Evolutionary conservation across 169 alveolate species (phyloP), one percentile per base, ranked within the genome.

Genomic region (Eimeria necatrix): DNA sequence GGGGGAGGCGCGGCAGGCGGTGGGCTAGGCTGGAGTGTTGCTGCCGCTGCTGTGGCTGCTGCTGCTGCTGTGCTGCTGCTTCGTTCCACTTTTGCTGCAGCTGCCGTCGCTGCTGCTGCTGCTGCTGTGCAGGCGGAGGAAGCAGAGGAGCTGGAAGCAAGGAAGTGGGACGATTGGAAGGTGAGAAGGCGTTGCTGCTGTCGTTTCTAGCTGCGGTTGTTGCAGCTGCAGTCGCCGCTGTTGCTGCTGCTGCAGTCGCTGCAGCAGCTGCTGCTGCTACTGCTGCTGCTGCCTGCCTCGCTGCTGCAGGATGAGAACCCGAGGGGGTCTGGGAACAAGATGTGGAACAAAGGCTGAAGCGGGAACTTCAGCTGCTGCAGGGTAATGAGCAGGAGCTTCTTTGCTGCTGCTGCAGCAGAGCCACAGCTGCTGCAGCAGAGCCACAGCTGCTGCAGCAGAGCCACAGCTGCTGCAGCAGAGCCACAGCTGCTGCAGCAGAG

Each of bases 101-200:
- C 49, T 9, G n/a, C 56, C 6, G 85, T 51, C 6, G 80, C 10
- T 74, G 49, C 85, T 74, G 49, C 85, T 32, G 85, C 85, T 74
- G 89, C 89, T 46, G 53, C 73, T 51, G 14, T 56, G 87, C 85
- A 88, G 94, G 70, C 81, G 7, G 59, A 88, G 74, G 94, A 88
- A 51, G 87, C 20, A 41, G 52, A 88, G 74, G 94, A 88, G 41
- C 51, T 48, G 46, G 64, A 88, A 53, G 87, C 48, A 49, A 78
- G 94, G 61, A 61, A 26, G 12, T 88, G 94, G 94, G 94, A 88
- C 59, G 87, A 88, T 87, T 88, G 94, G 94, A 88, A 88, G 85
- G 94, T 88, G 16, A 22, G 94, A 5, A n/a, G 32, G 78, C 16
- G 59, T 60, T 76, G 59, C 87, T 46, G 87, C 61, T 46, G 61